phyloP scores from a whole-genome alignment of 441 rosid species.

The Eutrema salsugineum region DNA sequence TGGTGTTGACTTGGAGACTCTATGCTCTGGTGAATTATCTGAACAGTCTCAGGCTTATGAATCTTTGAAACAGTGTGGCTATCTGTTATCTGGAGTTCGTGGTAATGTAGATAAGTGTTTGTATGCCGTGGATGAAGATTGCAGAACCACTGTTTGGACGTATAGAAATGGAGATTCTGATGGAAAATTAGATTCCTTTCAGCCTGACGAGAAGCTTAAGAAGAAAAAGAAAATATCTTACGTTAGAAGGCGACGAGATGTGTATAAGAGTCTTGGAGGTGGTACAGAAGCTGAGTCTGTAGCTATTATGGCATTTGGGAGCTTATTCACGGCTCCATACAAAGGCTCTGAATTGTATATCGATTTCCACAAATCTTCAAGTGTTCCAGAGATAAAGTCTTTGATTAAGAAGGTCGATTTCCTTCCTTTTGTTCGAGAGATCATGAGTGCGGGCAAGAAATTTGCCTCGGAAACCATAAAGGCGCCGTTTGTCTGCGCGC shows the following conservation, averaged over 20 bases:
- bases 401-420: constrained; percentile 57
- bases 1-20: constrained; percentile 42
- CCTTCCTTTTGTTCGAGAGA: constrained; percentile 77
- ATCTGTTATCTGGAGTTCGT: constrained; percentile 52
- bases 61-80: constrained; percentile 65
- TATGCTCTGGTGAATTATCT: constrained; percentile 41
- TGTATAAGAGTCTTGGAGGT: constrained; percentile 60
- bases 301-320: constrained; percentile 75
- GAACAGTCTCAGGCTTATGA: constrained; percentile 34
- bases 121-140: constrained; percentile 72
- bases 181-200: constrained; percentile 65
- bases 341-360: constrained; percentile 69
- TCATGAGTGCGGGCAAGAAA: constrained; percentile 57
- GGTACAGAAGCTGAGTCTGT: constrained; percentile 65
- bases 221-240: constrained; percentile 64
- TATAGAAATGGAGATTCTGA: constrained; percentile 49
- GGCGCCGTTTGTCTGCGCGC: constrained; percentile 79
- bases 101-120: constrained; percentile 63
- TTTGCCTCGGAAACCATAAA: constrained; percentile 53
- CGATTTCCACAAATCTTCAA: constrained; percentile 46
- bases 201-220: constrained; percentile 80
- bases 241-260: constrained; percentile 65
- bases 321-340: constrained; percentile 79
- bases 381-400: constrained; percentile 47
- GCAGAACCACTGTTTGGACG: constrained; percentile 84